Evolutionary conservation across 495 filamentous ascomycete species (phyloP), one percentile per base, ranked within the genome.

Genomic region (Corynascus novoguineensis): DNA sequence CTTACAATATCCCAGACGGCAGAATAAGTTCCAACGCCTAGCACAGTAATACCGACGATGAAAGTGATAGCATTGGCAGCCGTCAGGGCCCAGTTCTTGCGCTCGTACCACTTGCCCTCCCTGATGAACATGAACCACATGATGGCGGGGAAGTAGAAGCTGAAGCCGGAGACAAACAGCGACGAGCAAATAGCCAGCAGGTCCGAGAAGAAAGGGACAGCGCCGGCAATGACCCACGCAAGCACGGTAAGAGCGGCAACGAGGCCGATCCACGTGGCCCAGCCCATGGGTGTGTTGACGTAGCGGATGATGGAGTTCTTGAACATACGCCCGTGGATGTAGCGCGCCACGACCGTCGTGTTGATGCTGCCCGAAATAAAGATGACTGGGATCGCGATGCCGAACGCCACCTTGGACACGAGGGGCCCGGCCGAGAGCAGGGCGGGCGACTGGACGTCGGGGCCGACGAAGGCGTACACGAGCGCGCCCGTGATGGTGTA

Each of bases 331-430:
- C 83, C 74, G 62, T 86, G 86, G 58, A 91, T 74, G 63, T 86
- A 88, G 57, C 86, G 86, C 42, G 60, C 57, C 57, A 79, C 60
- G 25, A 84, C 81, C 1, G 76, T 78, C 29, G 78, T 79, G 72
- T 83, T 83, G 73, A 85, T 85, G 51, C 77, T 80, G 12, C 82
- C 82, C 24, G 79, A 81, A 78, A 68, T 87, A 69, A 89, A 85
- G 67, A 92, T 86, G 34, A 92, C 87, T 52, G 90, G 90, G 15
- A 89, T 75, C 29, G 88, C 89, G 57, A 95, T 75, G 17, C 89
- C 89, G 63, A 87, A 95, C 3, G 88, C 86, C 35, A 91, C 68
- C 69, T 88, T 90, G 55, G 81, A 79, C 15, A 92, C 66, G 0
- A 81, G 27, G 1, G 73, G 71, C 11, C 81, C 77, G 9, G 86